Base-by-base conservation (phyloP, 495 filamentous ascomycete genomes). In the Penicillium angulare region DNA sequence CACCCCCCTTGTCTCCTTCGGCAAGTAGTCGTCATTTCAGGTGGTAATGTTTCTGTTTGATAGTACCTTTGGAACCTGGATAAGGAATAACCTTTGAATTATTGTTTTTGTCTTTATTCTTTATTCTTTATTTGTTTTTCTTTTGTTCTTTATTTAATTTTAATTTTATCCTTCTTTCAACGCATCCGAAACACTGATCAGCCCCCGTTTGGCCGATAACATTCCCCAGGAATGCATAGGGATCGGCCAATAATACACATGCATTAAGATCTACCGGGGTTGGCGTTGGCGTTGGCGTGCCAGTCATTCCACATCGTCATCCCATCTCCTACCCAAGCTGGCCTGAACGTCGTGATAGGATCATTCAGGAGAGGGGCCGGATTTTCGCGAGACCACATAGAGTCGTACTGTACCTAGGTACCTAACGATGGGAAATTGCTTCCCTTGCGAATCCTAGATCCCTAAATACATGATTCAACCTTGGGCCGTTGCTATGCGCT, bases 111-210 rank as follows among this genome's bases (percentile, higher is more conserved):
- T n/a, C 26, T 5, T 6, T 29, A 6, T 29, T 29, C n/a, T 35
- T 2, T 9, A 35, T 35, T 35, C 33, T n/a, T 15, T 15, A n/a
- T 35, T 17, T 13, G 2, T 39, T 39, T 23, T 39, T 29, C 15
- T 39, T 27, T 15, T 48, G 7, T 23, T 39, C n/a, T n/a, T n/a
- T n/a, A n/a, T n/a, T n/a, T n/a, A n/a, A n/a, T n/a, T n/a, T n/a
- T n/a, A n/a, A n/a, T n/a, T n/a, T n/a, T n/a, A n/a, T n/a, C n/a
- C n/a, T n/a, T n/a, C n/a, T 43, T 52, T 43, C 47, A 43, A 41
- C 57, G 26, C 55, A 64, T 46, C 53, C 60, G 59, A 65, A 60
- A 65, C 61, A 57, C 39, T 57, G 61, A 60, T 65, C 61, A 46
- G 27, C 56, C 27, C 58, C 43, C 38, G 50, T 54, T 58, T 61